These are phyloP conservation scores for Jamesozyma hellenica DNA, from an alignment of 805 yeast genomes.

Conservation along the genomic window DNA sequence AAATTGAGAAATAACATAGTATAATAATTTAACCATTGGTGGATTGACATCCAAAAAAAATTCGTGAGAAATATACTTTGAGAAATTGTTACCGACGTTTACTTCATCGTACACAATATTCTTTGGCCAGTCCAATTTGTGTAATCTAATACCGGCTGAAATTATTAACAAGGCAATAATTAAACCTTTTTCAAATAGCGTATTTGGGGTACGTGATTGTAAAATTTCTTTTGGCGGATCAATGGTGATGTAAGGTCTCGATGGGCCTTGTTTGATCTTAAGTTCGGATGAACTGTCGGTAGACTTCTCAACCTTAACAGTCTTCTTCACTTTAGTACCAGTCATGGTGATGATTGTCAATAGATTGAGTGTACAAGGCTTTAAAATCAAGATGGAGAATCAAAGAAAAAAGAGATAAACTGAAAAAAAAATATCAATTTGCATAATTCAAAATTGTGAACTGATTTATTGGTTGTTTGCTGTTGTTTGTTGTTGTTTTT, in stretches of 20 bases:
- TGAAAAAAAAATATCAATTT: too few relatives aligned
- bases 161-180: slow-evolving; percentile 36
- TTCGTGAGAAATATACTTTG: slow-evolving; percentile 56
- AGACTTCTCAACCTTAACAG: neutral
- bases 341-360: too few relatives aligned
- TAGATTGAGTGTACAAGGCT: too few relatives aligned
- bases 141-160: slow-evolving; percentile 51
- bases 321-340: too few relatives aligned
- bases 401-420: too few relatives aligned
- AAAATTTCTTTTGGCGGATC: slow-evolving; percentile 36
- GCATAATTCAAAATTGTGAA: too few relatives aligned
- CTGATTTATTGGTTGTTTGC: too few relatives aligned
- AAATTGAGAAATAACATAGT: slow-evolving; percentile 54
- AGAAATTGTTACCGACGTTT: slow-evolving; percentile 88
- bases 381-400: too few relatives aligned
- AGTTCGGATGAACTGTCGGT: slow-evolving; percentile 18
- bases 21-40: slow-evolving; percentile 65
- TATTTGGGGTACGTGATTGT: slow-evolving; percentile 32
- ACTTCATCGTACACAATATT: slow-evolving; percentile 87
- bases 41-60: slow-evolving; percentile 71
- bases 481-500: too few relatives aligned
- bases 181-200: slow-evolving; percentile 32
- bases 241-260: slow-evolving; percentile 46
- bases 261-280: slow-evolving; percentile 41
- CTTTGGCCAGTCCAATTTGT: slow-evolving; percentile 53